These are phyloP conservation scores for Chara braunii DNA, from an alignment of 139 green algal species.

Conservation along the genomic window DNA sequence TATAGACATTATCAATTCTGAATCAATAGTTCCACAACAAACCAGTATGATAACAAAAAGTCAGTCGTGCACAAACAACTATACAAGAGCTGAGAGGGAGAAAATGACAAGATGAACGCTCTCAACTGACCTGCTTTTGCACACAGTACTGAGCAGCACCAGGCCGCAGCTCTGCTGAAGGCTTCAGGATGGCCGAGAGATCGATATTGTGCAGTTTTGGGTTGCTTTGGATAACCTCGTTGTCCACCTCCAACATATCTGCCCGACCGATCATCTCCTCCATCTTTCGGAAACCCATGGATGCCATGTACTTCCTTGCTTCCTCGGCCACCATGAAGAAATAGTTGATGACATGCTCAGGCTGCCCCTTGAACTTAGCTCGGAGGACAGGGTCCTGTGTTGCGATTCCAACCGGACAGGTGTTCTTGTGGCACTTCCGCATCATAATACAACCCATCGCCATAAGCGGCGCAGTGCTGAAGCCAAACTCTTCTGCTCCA, in stretches of 20 bases:
- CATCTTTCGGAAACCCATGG: constrained; percentile 71
- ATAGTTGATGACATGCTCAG: constrained; percentile 93
- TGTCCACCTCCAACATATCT: constrained; percentile 70
- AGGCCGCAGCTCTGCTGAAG: constrained; percentile 69
- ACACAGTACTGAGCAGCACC: constrained; percentile 61
- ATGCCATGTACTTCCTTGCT: constrained; percentile 75
- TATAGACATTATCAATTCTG: too few relatives aligned
- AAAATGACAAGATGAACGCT: too few relatives aligned
- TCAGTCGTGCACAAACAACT: too few relatives aligned
- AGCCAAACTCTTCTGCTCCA: constrained; percentile 93
- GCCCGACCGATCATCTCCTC: constrained; percentile 85
- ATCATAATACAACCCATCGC: constrained; percentile 95
- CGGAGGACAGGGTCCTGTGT: constrained; percentile 91
- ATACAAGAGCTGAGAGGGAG: too few relatives aligned
- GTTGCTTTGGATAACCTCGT: constrained; percentile 53
- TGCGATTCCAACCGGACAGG: constrained; percentile 87
- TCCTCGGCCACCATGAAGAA: constrained; percentile 95
- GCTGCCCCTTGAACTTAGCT: constrained; percentile 86
- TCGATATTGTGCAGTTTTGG: constrained; percentile 73
- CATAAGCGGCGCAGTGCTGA: constrained; percentile 91
- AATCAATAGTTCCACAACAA: too few relatives aligned
- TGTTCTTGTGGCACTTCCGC: constrained; percentile 98
- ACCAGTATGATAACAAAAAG: too few relatives aligned
- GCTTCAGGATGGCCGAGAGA: constrained; percentile 69
- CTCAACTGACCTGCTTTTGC: constrained; percentile 40